Evolutionary conservation across 192 early-diverging fungal species (phyloP), one percentile per base, ranked within the genome.

Genomic region (Linnemannia exigua): DNA sequence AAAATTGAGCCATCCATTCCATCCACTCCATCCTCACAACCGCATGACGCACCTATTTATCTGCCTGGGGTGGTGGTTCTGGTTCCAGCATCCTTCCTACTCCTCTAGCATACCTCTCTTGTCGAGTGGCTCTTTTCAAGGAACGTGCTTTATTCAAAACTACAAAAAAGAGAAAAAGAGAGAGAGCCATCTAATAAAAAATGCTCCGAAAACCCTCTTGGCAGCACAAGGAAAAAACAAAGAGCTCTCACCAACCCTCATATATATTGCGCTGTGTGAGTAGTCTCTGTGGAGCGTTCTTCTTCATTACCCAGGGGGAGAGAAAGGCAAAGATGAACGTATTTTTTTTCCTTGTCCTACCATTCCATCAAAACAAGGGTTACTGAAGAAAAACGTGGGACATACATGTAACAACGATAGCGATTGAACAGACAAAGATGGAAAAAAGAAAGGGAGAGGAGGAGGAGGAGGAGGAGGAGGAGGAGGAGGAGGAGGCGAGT

Each of bases 11-110:
- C 66, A 35, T 19, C 25, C 63, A 35, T 19, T 36, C 66, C 35
- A 36, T 35, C 31, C 41, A 9, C 41, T 44, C 41, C 41, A 63
- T 31, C 58, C 11, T 28, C 15, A 14, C 48, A n/a, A 63, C 58
- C 58, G 58, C 58, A 63, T 63, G 58, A 63, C 58, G 58, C n/a
- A n/a, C n/a, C n/a, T n/a, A n/a, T n/a, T n/a, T n/a, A n/a, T 28
- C 58, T n/a, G 31, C 9, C n/a, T 58, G 58, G 12, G 58, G 54
- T 11, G 7, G 54, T 11, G 25, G 58, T n/a, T 63, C 58, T 63
- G 58, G 58, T 3, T 63, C 28, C 28, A 3, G n/a, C 12, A 12
- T 31, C 14, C 14, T 50, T 20, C 22, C 52, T 22, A 8, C n/a
- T 20, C n/a, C 52, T 22, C 22, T 54, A 6, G 7, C 3, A 8